Percentiles rank a stretch among this genome's conserved stretches.
phyloP scores from a whole-genome alignment of 352 stramenopile genomes.

The Globisporangium parvum region DNA sequence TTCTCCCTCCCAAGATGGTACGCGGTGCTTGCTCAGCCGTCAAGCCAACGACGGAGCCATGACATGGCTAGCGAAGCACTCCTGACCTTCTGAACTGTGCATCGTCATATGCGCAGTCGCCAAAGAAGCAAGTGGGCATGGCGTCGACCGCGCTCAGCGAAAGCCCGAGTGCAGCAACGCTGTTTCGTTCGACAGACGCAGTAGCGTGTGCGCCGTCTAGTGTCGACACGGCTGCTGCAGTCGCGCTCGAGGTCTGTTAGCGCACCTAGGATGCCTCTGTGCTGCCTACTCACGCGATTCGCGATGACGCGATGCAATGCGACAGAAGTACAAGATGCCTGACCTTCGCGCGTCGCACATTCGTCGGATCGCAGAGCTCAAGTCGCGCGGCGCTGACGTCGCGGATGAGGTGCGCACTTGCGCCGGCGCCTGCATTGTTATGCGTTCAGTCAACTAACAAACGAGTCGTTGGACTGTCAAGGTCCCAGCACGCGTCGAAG shows the following conservation, averaged over 20 bases:
- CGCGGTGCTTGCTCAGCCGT: too few relatives aligned
- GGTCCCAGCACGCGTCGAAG: constrained; percentile 5
- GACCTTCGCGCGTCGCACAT: constrained; percentile 62
- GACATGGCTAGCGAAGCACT: too few relatives aligned
- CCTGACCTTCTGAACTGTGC: neutral
- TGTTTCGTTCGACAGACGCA: neutral
- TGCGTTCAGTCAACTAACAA: too few relatives aligned
- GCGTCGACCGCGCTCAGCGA: constrained; percentile 9
- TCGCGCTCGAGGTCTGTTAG: constrained; percentile 21
- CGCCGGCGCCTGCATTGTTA: too few relatives aligned
- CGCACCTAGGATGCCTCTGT: neutral
- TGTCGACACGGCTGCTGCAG: neutral
- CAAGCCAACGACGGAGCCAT: too few relatives aligned
- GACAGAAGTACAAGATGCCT: constrained; percentile 51
- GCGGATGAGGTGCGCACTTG: constrained; percentile 19
- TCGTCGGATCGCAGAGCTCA: constrained; percentile 54
- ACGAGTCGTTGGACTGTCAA: neutral
- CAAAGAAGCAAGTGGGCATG: constrained; percentile 23
- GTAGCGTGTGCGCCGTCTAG: neutral
- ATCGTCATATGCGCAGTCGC: constrained; percentile 23
- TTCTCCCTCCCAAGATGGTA: constrained; percentile 56
- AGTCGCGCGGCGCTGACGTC: constrained; percentile 28
- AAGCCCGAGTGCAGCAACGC: constrained; percentile 17
- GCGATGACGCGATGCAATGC: neutral
- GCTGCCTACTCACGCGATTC: too few relatives aligned